Evolutionary conservation across 352 stramenopile species (phyloP), one percentile per base, ranked within the genome.

Genomic region (Aphanomyces astaci): DNA sequence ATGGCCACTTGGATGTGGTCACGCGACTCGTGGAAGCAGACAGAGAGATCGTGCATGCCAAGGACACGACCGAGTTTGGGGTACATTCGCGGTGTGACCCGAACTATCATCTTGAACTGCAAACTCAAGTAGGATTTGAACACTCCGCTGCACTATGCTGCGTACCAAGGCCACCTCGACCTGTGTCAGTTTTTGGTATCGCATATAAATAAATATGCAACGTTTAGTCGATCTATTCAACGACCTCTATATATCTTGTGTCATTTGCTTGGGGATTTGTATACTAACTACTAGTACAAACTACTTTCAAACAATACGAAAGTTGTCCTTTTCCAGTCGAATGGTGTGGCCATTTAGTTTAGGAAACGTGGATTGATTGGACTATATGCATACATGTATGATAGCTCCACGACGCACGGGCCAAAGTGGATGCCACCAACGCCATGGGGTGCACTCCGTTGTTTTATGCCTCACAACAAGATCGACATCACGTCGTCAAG

Each of bases 391-490:
- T 83, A 72, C 75, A 69, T 72, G 36, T 40, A 51, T 43, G 27
- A 82, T 17, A n/a, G n/a, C n/a, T n/a, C n/a, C n/a, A n/a, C n/a
- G n/a, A n/a, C n/a, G n/a, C n/a, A n/a, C n/a, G n/a, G n/a, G 81
- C 82, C 10, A 90, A 75, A 28, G 68, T 88, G 39, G 89, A 92
- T 57, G 64, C 54, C 0, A 68, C 66, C 31, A 92, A 92, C 43
- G 73, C 52, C 0, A 64, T 72, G 9, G 82, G 81, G 7, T 92
- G 82, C 60, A 89, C 84, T 1, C 72, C 84, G 28, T 59, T 91
- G 17, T 91, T 91, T 68, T 82, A 86, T n/a, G 84, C 82, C 1
- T 70, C 75, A 2, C 83, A 91, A 66, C 81, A 91, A 71, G 81
- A 78, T 2, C 75, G 76, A 17, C 19, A 71, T 2, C 52, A 63